Base-by-base conservation (phyloP, 2,329 filamentous ascomycete genomes). In the Talaromyces sp. region DNA sequence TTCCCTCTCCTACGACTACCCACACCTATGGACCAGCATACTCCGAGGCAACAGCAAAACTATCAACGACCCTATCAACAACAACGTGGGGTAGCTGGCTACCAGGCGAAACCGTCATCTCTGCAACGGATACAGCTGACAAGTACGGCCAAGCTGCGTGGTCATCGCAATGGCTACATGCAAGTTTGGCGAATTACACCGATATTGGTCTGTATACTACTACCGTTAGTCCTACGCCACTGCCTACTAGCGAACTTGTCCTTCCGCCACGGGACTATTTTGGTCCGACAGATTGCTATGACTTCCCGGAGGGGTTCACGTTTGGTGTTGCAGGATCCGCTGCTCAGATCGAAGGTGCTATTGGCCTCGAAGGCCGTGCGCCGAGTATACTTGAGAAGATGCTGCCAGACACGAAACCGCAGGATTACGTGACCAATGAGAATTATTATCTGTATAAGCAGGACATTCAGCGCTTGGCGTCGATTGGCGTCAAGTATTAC, bases 211-310 rank as follows among this genome's bases (percentile, higher is more conserved):
- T 81, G n/a, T 80, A 81, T 67, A 78, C 78, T 2, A 85, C 85
- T 0, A 88, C 85, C 0, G 84, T 85, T 1, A 78, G 76, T 3
- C 84, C 86, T 0, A 88, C 85, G 0, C 79, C 85, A 0, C 74
- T 88, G 1, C 82, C 85, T 0, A 84, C 78, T 1, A 82, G 76
- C 62, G 84, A 88, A 65, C 78, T 88, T 1, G 75, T 87, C 5
- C 77, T 86, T 0, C 86, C 86, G 0, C 85, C 86, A 0, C 72
- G 76, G 1, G 81, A 84, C 58, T 84, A 84, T 66, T 83, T 85
- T 64, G 77, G 76, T 0, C 79, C 83, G 0, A 71, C 67, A 0
- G 72, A 74, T 61, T 75, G 73, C 63, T 75, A 74, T 29, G 65
- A 65, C 19, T 78, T 79, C 31, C 78, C 77, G 0, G 62, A 72